Evolutionary conservation across 2,329 filamentous ascomycete genomes (phyloP).

Genomic region (Pseudogymnoascus sp.): DNA sequence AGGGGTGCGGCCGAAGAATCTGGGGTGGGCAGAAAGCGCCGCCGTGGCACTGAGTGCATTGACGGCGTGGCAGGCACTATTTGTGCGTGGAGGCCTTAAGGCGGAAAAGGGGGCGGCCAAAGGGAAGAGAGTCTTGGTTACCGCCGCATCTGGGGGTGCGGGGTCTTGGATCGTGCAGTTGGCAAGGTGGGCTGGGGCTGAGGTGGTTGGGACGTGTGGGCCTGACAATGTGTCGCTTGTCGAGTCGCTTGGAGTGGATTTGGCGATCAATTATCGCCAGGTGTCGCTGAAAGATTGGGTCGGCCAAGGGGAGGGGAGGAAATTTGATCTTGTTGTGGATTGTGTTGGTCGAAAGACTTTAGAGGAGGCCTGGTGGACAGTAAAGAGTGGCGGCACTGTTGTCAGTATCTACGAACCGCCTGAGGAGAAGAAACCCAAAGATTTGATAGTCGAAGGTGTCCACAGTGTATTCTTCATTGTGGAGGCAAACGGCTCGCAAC

Average conservation of each 20-base stretch:
- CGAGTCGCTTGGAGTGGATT: slow-evolving; percentile 33
- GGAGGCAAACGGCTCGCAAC: slow-evolving; percentile 30
- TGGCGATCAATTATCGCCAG: slow-evolving; percentile 35
- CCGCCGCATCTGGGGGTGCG: slow-evolving; percentile 38
- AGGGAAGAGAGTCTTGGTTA: slow-evolving; percentile 37
- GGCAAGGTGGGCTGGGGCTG: slow-evolving; percentile 31
- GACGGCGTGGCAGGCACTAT: slow-evolving; percentile 39
- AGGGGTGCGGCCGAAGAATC: slow-evolving; percentile 28
- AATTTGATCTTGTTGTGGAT: slow-evolving; percentile 40
- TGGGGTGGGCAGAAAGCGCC: slow-evolving; percentile 33
- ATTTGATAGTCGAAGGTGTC: slow-evolving; percentile 25
- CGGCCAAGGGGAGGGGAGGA: slow-evolving; percentile 20
- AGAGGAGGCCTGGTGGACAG: slow-evolving; percentile 36
- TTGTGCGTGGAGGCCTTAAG: slow-evolving; percentile 30
- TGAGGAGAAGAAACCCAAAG: slow-evolving; percentile 26
- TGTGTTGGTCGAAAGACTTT: slow-evolving; percentile 36
- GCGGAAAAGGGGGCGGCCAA: slow-evolving; percentile 16
- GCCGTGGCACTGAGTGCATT: slow-evolving; percentile 34
- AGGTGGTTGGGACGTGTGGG: slow-evolving; percentile 36
- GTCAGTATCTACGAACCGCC: slow-evolving; percentile 36
- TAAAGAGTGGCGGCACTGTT: slow-evolving; percentile 32
- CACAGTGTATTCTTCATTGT: slow-evolving; percentile 37
- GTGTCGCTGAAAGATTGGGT: slow-evolving; percentile 30
- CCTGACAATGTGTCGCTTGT: slow-evolving; percentile 34
- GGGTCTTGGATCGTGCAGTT: slow-evolving; percentile 39